Conservation (phyloP, 2,329 filamentous ascomycete species). For the Fusarium sp. region DNA sequence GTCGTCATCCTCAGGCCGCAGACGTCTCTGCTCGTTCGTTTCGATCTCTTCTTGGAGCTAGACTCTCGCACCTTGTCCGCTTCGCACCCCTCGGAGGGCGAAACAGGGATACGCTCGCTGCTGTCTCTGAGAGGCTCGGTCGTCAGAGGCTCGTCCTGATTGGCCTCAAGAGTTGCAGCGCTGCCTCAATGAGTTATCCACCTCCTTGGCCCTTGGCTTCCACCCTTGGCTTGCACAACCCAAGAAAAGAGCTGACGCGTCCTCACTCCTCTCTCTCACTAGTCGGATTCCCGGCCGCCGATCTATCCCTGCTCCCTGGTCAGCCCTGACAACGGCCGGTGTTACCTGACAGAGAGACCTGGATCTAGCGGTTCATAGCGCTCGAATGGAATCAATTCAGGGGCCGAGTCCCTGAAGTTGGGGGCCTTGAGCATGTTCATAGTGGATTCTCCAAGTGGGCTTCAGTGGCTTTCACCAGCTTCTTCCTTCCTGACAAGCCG, state of each 20-base stretch:
- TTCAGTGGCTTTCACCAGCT: constrained; percentile 27
- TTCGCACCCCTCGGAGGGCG: constrained; percentile 15
- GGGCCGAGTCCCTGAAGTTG: constrained; percentile 14
- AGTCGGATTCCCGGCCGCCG: constrained; percentile 35
- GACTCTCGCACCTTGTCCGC: constrained; percentile 5
- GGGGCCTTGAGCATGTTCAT: constrained; percentile 31
- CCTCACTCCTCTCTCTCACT: constrained; percentile 40
- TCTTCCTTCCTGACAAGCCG: constrained; percentile 18
- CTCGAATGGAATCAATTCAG: constrained; percentile 13
- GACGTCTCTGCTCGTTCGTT: constrained; percentile 22
- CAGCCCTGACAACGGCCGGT: constrained; percentile 34
- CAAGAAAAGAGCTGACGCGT: constrained; percentile 44
- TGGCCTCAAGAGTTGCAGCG: constrained; percentile 12
- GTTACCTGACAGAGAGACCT: constrained; percentile 21
- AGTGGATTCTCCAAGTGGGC: constrained; percentile 33
- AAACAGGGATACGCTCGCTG: constrained; percentile 11
- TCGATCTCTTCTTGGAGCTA: constrained; percentile 10
- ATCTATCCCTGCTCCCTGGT: constrained; percentile 33
- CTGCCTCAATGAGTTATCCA: constrained; percentile 34
- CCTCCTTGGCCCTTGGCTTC: constrained; percentile 28
- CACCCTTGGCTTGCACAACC: constrained; percentile 42
- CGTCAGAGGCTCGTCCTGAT: constrained; percentile 10
- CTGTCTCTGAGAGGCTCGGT: constrained; percentile 25
- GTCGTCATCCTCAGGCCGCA: constrained; percentile 48
- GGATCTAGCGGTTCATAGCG: constrained; percentile 14